Evolutionary conservation across 2,329 filamentous ascomycete species (phyloP), one percentile per base, ranked within the genome.

Genomic region (Aquanectria penicillioides): DNA sequence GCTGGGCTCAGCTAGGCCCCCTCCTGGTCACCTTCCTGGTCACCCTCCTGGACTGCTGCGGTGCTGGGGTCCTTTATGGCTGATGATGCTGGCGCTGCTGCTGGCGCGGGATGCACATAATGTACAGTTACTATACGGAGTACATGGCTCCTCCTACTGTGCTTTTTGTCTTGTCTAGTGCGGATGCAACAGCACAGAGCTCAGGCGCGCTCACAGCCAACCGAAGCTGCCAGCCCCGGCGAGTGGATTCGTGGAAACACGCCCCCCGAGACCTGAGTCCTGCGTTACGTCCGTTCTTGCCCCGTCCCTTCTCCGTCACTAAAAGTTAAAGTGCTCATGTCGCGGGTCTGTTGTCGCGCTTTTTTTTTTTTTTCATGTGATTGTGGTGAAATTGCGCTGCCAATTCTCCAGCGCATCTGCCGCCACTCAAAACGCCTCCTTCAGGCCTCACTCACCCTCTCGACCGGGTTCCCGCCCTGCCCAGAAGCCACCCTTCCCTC

Each of bases 281-380:
- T n/a, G n/a, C n/a, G n/a, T n/a, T n/a, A n/a, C n/a, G n/a, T n/a
- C n/a, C n/a, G n/a, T n/a, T n/a, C n/a, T n/a, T n/a, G n/a, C n/a
- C n/a, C n/a, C n/a, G n/a, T n/a, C n/a, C n/a, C n/a, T n/a, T n/a
- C n/a, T n/a, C n/a, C n/a, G n/a, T n/a, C n/a, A n/a, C n/a, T n/a
- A n/a, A n/a, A n/a, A n/a, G n/a, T n/a, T n/a, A n/a, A n/a, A n/a
- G n/a, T n/a, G n/a, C n/a, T n/a, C n/a, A n/a, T n/a, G n/a, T n/a
- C n/a, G n/a, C n/a, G n/a, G n/a, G n/a, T n/a, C n/a, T n/a, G n/a
- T n/a, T n/a, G n/a, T n/a, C n/a, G n/a, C n/a, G n/a, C n/a, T n/a
- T n/a, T 31, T 20, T 29, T 26, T 28, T 37, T 40, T 52, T 33
- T 58, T 52, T 52, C 55, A 58, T 58, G 55, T 58, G 55, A 58